A percentile compares a stretch with the other conserved stretches of the same genome.
These are phyloP conservation scores for Neolecta irregularis DNA, from an alignment of 1,139 yeast species.

Conservation along the genomic window DNA sequence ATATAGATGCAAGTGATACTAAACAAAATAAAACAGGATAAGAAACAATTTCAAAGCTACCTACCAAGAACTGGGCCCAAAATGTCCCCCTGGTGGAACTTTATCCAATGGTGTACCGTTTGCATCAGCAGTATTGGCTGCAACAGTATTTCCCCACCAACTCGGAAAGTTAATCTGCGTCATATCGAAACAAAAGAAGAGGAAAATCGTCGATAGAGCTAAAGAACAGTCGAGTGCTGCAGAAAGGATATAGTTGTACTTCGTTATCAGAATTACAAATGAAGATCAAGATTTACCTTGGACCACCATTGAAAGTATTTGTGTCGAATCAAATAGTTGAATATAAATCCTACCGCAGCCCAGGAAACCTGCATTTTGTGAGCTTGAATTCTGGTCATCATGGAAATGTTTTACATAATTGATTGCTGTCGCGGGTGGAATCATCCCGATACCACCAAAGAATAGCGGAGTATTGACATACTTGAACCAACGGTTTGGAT, in stretches of 20 bases:
- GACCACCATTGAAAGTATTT: conserved; percentile 49
- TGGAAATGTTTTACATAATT: too few species aligned
- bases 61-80: conserved; percentile 30
- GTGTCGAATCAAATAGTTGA: conserved; percentile 37
- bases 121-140: conserved; percentile 21
- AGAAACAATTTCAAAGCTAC: conserved; percentile 23
- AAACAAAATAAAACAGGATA: too few species aligned
- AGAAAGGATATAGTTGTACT: conserved; percentile 44
- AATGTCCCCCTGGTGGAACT: conserved; percentile 23
- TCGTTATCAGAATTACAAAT: too few species aligned
- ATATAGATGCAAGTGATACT: too few species aligned
- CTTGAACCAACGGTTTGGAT: conserved; percentile 21
- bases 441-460: conserved; percentile 34
- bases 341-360: conserved; percentile 35
- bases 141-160: conserved; percentile 40
- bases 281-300: too few species aligned
- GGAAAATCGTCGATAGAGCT: conserved; percentile 26
- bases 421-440: conserved; percentile 42
- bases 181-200: conserved; percentile 32
- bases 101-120: conserved; percentile 19
- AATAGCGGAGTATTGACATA: conserved; percentile 36
- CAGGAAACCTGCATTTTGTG: too few species aligned
- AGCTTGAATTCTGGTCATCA: too few species aligned
- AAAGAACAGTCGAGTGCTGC: conserved; percentile 45
- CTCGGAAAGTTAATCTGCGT: conserved; percentile 24